Percentiles rank a stretch among this genome's conserved stretches.
These are phyloP conservation scores for Suillus weaverae DNA, from an alignment of 768 basidiomycete genomes.

Conservation along the genomic window DNA sequence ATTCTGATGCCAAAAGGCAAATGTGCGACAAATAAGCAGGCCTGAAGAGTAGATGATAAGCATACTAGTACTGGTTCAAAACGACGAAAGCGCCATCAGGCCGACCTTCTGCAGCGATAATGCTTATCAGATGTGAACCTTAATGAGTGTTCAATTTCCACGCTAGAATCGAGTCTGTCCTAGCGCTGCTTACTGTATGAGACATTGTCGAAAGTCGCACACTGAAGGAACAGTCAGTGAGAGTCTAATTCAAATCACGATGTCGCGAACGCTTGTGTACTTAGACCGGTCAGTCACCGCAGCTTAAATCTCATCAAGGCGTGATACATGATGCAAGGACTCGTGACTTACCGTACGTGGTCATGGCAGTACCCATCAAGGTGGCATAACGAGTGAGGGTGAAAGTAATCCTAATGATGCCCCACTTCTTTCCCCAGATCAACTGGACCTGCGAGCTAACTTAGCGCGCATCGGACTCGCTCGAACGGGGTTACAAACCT, in stretches of 20 bases:
- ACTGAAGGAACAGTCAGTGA: neutral
- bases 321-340: neutral
- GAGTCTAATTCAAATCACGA: neutral
- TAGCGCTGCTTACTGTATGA: neutral
- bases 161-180: neutral
- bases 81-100: neutral
- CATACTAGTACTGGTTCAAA: neutral
- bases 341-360: neutral
- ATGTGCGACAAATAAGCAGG: slow-evolving; percentile 4
- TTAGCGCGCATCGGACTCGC: too few relatives aligned
- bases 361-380: slow-evolving; percentile 2
- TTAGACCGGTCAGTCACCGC: neutral
- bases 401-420: neutral
- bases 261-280: neutral
- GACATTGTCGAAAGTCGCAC: neutral
- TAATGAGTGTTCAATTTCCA: neutral
- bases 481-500: slow-evolving; percentile 1
- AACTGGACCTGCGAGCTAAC: slow-evolving; percentile 1
- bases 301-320: neutral
- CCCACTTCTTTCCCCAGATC: slow-evolving; percentile 6
- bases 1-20: slow-evolving; percentile 3
- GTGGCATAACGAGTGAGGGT: slow-evolving; percentile 5
- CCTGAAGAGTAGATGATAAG: neutral
- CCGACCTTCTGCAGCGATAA: slow-evolving; percentile 8
- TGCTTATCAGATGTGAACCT: slow-evolving; percentile 7